Base-by-base conservation (phyloP, 257 asterid species). In the Penstemon eatonii region DNA sequence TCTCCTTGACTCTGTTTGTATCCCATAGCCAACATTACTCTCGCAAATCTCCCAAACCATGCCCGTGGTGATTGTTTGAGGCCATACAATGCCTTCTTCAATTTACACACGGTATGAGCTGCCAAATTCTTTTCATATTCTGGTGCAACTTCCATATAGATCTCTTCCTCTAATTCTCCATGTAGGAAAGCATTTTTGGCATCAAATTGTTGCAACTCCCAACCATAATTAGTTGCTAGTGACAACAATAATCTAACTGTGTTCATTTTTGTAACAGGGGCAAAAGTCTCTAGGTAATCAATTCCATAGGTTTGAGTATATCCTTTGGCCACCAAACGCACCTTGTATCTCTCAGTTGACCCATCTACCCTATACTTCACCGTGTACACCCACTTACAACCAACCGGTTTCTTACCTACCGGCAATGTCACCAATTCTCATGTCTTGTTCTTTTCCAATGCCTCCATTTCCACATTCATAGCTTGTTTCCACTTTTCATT, bases 401-500 rank as follows among this genome's bases (percentile, higher is more conserved):
- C 58, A 3, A 53, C 0, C 2, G 58, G 58, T 7, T n/a, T 53
- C n/a, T 53, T 53, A 5, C 58, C 58, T 0, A 5, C 19, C 5
- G 33, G 58, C 6, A 53, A 53, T 7, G 11, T n/a, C 19, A 53
- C 58, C 36, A 53, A 9, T 19, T 53, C 58, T 10, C 33, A 53
- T 3, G 58, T 53, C 8, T 53, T 9, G 6, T 13, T 51, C 11
- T 10, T 13, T 51, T 51, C 5, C 56, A 51, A 43, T 43, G 46
- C 46, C 46, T 43, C 46, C 51, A 46, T 46, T 3, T 46, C 51
- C 8, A 46, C 9, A 46, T 46, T 46, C 51, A 11, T 57, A 57
- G 63, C 63, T 33, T 36, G 42, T 37, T 38, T 57, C 4, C 63
- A 57, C 5, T 57, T 57, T 12, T 57, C 19, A 38, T 54, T 54